phyloP scores from a whole-genome alignment of 2,329 filamentous ascomycete genomes.

The Penicillium vulpinum region DNA sequence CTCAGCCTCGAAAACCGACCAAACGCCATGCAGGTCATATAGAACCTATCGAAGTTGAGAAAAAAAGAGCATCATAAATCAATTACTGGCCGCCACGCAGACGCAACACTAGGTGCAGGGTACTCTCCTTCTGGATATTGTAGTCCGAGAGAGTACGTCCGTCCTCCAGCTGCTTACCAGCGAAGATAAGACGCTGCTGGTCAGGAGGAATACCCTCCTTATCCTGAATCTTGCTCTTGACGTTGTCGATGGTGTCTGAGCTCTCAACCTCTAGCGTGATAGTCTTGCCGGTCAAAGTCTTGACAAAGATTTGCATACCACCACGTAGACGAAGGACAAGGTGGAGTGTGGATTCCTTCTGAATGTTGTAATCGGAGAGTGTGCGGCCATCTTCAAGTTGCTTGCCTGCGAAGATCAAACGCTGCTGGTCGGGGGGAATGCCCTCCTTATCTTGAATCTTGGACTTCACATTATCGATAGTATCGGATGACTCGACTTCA shows the following conservation, averaged over 20 bases:
- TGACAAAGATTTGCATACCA: constrained; percentile 84
- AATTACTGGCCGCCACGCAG: constrained; percentile 46
- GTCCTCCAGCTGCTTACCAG: constrained; percentile 64
- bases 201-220: constrained; percentile 76
- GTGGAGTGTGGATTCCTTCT: constrained; percentile 83
- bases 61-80: constrained; percentile 14
- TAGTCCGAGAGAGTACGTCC: constrained; percentile 55
- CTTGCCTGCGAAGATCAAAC: constrained; percentile 90
- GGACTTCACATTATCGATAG: constrained; percentile 89
- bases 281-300: constrained; percentile 74
- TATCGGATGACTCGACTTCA: constrained; percentile 85
- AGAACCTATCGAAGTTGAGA: constrained; percentile 30
- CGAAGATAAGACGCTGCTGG: constrained; percentile 70
- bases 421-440: constrained; percentile 92
- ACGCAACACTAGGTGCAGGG: constrained; percentile 60
- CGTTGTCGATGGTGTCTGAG: constrained; percentile 69
- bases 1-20: constrained; percentile 34
- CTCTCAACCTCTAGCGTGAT: constrained; percentile 69
- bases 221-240: constrained; percentile 73
- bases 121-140: constrained; percentile 62
- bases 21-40: constrained; percentile 40
- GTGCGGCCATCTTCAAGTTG: constrained; percentile 91
- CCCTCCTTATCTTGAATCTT: constrained; percentile 84
- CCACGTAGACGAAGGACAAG: constrained; percentile 78
- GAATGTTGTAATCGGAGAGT: constrained; percentile 93